A percentile compares a stretch with the other conserved stretches of the same genome.
These are phyloP conservation scores for Blastocladiella emersonii DNA, from an alignment of 371 early-diverging fungal species.

Conservation along the genomic window DNA sequence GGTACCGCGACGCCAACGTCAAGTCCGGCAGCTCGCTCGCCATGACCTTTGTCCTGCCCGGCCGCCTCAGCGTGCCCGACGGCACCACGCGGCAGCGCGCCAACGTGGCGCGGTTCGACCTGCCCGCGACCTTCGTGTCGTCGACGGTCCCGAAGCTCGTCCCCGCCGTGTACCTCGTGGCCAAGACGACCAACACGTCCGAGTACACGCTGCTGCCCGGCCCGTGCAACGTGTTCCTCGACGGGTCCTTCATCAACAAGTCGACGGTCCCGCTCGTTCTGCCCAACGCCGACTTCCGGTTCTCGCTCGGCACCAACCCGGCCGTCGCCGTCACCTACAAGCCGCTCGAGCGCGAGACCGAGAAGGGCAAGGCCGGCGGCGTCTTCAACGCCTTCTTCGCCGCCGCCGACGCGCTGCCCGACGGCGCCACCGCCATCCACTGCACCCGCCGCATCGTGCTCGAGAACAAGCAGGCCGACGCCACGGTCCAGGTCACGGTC, in stretches of 20 bases:
- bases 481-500: not conserved
- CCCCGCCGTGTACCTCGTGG: constrained; percentile 1
- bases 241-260: constrained; percentile 1
- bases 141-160: not conserved
- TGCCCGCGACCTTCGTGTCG: not conserved
- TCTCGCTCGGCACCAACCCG: constrained; percentile 5
- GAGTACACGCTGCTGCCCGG: constrained; percentile 3
- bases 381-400: not conserved
- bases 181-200: constrained; percentile 1
- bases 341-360: not conserved
- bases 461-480: not conserved
- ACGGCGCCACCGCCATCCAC: not conserved
- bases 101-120: not conserved
- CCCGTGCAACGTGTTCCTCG: not conserved
- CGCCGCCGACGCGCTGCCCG: not conserved
- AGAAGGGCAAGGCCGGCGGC: not conserved
- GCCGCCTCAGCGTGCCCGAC: not conserved
- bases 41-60: not conserved
- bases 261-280: not conserved
- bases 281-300: not conserved
- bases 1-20: not conserved
- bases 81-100: not conserved
- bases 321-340: not conserved
- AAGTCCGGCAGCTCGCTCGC: not conserved
- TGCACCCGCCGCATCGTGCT: not conserved